Evolutionary conservation across 2,329 filamentous ascomycete species (phyloP), one percentile per base, ranked within the genome.

Genomic region (Neofusicoccum kwambonambiense): DNA sequence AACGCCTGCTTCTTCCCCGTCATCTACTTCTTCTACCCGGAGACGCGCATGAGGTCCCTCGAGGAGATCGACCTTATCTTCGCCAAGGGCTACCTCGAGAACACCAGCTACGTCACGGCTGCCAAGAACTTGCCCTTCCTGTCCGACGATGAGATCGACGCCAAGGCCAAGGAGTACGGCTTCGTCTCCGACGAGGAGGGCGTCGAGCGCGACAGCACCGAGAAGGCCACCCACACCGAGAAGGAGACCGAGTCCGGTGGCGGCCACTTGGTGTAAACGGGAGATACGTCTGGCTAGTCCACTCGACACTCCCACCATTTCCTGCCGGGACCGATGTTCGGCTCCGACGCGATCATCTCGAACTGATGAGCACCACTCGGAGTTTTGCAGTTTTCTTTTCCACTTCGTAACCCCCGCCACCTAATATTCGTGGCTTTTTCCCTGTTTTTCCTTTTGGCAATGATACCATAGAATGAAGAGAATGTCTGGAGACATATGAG

Each of bases 21-120:
- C 66, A 82, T 84, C 71, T 83, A 79, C 73, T 82, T 85, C 77
- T 83, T 85, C 76, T 83, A 86, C 70, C 81, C 81, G 0, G 82
- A 84, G 71, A 82, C 82, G 1, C 77, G 78, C 27, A 78, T 77
- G 62, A 81, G 78, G 57, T 85, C 85, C 69, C 82, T 86, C 0
- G 84, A 86, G 44, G 84, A 87, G 68, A 82, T 87, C 51, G 83
- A 86, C 34, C 80, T 70, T 45, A 73, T 75, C 65, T 70, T 71
- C 58, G 67, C 70, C 15, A 87, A 87, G 78, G 85, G 85, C 11
- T 81, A 80, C 68, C 73, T 80, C 35, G 87, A 89, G 74, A 83
- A 86, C 1, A 87, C 85, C 4, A 84, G 81, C 4, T 87, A 88
- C 67, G 85, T 89, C 62, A 79, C 79, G 67, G 86, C 86, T 4